phyloP scores from a whole-genome alignment of 1,139 yeast species.

The Debaryomyces nepalensis region DNA sequence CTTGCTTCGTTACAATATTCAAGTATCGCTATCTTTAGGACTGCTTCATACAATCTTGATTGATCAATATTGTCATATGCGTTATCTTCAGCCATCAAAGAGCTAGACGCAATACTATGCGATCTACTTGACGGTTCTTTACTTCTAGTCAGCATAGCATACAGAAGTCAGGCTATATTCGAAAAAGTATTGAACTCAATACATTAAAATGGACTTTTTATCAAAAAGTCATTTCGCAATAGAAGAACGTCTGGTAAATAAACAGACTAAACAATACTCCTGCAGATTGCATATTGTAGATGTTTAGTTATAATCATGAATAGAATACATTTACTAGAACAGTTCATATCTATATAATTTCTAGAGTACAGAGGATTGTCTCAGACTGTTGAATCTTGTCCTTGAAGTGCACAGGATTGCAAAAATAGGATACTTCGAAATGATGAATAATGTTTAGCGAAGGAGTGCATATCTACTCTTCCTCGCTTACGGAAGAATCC shows the following conservation, averaged over 20 bases:
- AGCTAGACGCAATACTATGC: slow-evolving; percentile 32
- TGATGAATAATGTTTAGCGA: no score
- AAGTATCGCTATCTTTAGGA: slow-evolving; percentile 53
- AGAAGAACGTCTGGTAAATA: background rate
- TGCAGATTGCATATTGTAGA: background rate
- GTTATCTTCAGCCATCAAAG: slow-evolving; percentile 26
- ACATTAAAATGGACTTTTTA: background rate
- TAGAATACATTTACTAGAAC: no score
- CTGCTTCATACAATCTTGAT: slow-evolving; percentile 41
- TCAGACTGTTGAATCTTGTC: no score
- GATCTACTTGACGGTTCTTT: slow-evolving; percentile 18
- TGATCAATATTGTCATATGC: slow-evolving; percentile 33
- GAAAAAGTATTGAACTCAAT: background rate
- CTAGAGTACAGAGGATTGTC: no score
- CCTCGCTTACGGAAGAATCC: no score
- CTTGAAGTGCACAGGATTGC: no score
- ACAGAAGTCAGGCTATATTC: background rate
- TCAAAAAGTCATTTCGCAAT: slow-evolving; percentile 3
- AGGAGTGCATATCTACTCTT: no score
- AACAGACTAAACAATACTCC: background rate
- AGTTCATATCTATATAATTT: slow-evolving; percentile 3
- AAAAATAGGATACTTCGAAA: no score
- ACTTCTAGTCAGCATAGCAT: slow-evolving; percentile 22
- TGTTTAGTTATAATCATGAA: no score
- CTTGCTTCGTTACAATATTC: slow-evolving; percentile 65